Evolutionary conservation across 2,329 filamentous ascomycete species (phyloP).

Genomic region (Diaporthe longicolla): DNA sequence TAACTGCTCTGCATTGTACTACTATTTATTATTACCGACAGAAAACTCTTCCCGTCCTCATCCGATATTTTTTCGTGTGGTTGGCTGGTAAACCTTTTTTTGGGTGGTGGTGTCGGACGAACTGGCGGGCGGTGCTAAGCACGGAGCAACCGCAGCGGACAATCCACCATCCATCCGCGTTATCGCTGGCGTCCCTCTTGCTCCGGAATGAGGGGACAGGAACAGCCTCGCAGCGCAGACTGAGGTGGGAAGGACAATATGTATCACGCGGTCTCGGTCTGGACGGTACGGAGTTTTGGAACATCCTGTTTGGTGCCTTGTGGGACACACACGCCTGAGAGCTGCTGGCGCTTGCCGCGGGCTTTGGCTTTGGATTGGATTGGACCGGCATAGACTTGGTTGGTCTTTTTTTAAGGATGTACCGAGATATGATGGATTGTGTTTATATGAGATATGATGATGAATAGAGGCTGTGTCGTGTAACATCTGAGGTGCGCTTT

Average conservation of each 20-base stretch:
- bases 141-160: slow-evolving; percentile 22
- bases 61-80: neutral
- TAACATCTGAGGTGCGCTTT: neutral
- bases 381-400: neutral
- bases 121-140: neutral
- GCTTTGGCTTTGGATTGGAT: too few species aligned
- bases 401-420: neutral
- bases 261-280: neutral
- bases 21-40: slow-evolving; percentile 13
- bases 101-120: neutral
- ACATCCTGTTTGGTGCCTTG: neutral
- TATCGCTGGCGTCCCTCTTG: slow-evolving; percentile 15
- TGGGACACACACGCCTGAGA: too few species aligned
- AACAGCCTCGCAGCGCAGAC: too few species aligned
- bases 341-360: neutral
- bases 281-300: slow-evolving; percentile 3
- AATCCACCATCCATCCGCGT: slow-evolving; percentile 27
- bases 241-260: neutral
- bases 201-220: neutral
- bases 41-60: neutral
- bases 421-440: neutral
- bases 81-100: too few species aligned
- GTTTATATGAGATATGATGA: slow-evolving; percentile 16
- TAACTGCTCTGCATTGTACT: slow-evolving; percentile 28
- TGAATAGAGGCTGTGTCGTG: slow-evolving; percentile 8